Base-by-base conservation (phyloP, 352 stramenopile species). In the Discostella stelligera region DNA sequence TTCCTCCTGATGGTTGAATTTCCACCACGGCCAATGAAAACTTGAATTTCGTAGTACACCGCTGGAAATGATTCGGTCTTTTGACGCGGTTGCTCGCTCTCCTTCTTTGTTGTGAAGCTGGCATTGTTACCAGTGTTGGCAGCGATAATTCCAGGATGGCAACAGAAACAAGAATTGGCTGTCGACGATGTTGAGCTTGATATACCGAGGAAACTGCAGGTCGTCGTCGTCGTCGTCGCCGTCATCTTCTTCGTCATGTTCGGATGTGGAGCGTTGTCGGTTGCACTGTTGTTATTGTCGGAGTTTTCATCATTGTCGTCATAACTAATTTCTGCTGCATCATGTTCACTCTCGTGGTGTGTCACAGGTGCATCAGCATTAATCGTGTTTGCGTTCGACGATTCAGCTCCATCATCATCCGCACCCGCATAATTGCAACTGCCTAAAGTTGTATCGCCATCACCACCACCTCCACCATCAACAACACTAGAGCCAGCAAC, bases 11-110 rank as follows among this genome's bases (percentile, higher is more conserved):
- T 56, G 54, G 13, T 56, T 23, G 10, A 14, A 30, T 53, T 49
- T 66, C 52, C 52, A 7, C 72, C 65, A 14, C 65, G 49, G 37
- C 37, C 37, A 44, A 44, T 1, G 16, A 61, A 48, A 14, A 80
- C 39, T 30, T 80, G 63, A 50, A 80, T 71, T 48, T 62, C 27
- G 59, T 80, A 80, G 41, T 66, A 80, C 16, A 74, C 55, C n/a
- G 65, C 65, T 13, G 72, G 72, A 30, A 61, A 71, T 75, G 71
- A 72, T 21, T 25, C 14, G 2, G 27, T 59, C n/a, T 37, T 16
- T 48, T 32, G n/a, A 14, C 30, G 32, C 20, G 23, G 27, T 54
- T n/a, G 48, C 16, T 62, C 50, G 61, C n/a, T 67, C 20, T 23
- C 39, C 7, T 60, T 18, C 37, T 44, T 8, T 2, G 7, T 44